Evolutionary conservation across 78 protist species (phyloP), one percentile per base, ranked within the genome.

Genomic region (Dictyostelium capitatum): DNA sequence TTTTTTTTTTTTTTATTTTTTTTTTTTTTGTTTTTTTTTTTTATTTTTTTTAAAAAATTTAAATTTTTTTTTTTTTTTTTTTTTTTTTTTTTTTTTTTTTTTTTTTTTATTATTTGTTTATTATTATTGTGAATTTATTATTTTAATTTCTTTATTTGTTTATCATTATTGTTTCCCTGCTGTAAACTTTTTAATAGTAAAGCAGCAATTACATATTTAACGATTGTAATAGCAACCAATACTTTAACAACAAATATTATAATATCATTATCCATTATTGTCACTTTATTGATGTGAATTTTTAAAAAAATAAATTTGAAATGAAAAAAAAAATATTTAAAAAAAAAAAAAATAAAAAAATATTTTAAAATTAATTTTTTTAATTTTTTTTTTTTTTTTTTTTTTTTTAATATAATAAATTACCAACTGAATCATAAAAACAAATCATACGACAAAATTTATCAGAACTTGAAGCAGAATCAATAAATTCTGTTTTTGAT

Each of bases 381-480:
- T 69, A 32, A 25, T 32, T 67, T 37, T 37, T 32, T 3, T 67
- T 12, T 41, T 41, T 70, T 41, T 70, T 37, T 25, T 8, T 41
- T 70, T 19, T 70, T 15, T 10, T 72, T 72, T 72, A 72, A 72
- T 72, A 72, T 72, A 72, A 43, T 19, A 46, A 15, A 37, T 72
- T 20, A 25, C 53, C 79, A 6, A 32, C 25, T 25, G 48, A 25
- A 43, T 72, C 79, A 72, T 72, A 72, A 28, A 72, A 72, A 72
- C 79, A 32, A 20, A 72, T 72, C 53, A 72, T 32, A 41, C n/a
- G 37, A 19, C 30, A 20, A 28, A 72, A 72, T 72, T 72, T 72
- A 72, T 46, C 79, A 4, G 73, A 65, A 65, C 17, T 30, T 65
- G 37, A 30, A 14, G 47, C 73, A 65, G 46, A 32, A 28, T 65